phyloP scores from a whole-genome alignment of 1,139 yeast species.

The Blastobotrys arbuscula region DNA sequence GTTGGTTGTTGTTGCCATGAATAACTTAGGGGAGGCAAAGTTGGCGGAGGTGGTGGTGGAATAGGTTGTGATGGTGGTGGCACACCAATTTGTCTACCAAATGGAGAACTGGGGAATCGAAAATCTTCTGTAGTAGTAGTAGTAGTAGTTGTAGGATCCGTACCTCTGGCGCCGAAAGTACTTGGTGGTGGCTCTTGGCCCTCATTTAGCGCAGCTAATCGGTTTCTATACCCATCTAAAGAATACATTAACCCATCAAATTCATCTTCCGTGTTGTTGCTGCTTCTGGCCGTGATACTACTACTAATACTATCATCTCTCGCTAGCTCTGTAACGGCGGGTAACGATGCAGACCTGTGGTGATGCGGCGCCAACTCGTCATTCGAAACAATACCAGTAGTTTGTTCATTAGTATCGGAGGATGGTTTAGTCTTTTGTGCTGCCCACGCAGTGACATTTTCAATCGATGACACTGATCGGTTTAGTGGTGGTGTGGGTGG shows the following conservation, averaged over 20 bases:
- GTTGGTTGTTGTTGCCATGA: slow-evolving; percentile 16
- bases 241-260: slow-evolving; percentile 15
- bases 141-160: background rate
- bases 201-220: slow-evolving; percentile 12
- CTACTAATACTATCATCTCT: background rate
- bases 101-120: slow-evolving; percentile 2
- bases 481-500: slow-evolving; percentile 4
- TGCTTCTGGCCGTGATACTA: background rate
- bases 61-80: slow-evolving; percentile 16
- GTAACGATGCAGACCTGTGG: slow-evolving; percentile 2
- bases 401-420: background rate
- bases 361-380: too few relatives aligned
- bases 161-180: background rate
- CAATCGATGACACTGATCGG: background rate
- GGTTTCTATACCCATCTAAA: slow-evolving; percentile 18
- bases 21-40: slow-evolving; percentile 13
- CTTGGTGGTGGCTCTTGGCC: slow-evolving; percentile 5
- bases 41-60: slow-evolving; percentile 16
- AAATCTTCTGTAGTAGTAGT: background rate
- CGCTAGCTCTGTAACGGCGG: background rate
- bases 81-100: slow-evolving; percentile 4
- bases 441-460: slow-evolving; percentile 8
- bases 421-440: background rate
- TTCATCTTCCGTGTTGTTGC: slow-evolving; percentile 13
- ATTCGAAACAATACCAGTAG: background rate